Evolutionary conservation across 2,329 filamentous ascomycete species (phyloP), one percentile per base, ranked within the genome.

Genomic region (Onygenales sp.): DNA sequence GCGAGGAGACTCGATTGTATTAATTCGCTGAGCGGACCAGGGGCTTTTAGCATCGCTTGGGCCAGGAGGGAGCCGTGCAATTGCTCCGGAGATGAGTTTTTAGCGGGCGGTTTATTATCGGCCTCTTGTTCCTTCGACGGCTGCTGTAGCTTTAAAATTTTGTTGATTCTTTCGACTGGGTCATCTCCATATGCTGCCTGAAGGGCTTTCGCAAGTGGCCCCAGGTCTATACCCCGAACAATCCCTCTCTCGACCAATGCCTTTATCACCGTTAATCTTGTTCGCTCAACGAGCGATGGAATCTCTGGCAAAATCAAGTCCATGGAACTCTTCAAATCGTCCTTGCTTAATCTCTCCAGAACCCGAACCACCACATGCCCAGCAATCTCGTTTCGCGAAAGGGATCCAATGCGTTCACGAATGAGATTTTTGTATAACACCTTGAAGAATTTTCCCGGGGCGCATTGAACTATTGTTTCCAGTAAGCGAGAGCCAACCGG

Each of bases 361-460:
- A 94, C 84, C 54, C 84, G 82, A 60, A 91, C 87, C 17, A 89
- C 88, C 0, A 94, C 87, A 64, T 95, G 97, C 27, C 84, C 86
- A 5, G 93, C 90, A 48, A 91, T 87, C 62, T 95, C 91, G 66
- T 97, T 97, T 54, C 90, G 85, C 5, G 92, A 82, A 55, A 95
- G 80, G 40, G 83, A 87, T 21, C 84, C 83, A 62, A 97, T 86
- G 31, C 89, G 82, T 11, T 86, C 84, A 56, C 85, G 86, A 69
- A 97, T 87, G 58, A 90, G 82, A 59, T 85, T 84, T 54, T 80
- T 82, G 71, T 94, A 92, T 5, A 98, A 77, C 11, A 83, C 81
- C 70, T 95, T 96, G 80, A 97, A 98, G 36, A 90, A 73, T 70
- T 93, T 95, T 43, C 88, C 90, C 0, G 93, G 90, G 13, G 85